These are phyloP conservation scores for Geotrichum candidum DNA, from an alignment of 1,139 yeast genomes.

Conservation along the genomic window DNA sequence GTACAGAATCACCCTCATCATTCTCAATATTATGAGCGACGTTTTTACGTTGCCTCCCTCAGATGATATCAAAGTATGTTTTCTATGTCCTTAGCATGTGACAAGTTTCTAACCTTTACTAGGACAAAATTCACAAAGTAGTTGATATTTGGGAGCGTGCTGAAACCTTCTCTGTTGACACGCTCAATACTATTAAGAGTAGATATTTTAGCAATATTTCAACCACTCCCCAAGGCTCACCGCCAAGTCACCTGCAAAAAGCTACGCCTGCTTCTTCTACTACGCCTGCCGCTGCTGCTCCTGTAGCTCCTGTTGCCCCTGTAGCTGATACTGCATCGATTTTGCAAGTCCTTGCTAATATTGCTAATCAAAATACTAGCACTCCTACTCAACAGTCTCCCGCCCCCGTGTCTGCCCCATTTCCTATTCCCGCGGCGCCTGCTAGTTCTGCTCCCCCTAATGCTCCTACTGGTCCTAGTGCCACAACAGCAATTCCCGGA, in stretches of 20 bases:
- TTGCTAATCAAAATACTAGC: constrained; percentile 34
- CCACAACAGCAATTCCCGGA: constrained; percentile 5
- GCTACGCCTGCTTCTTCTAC: constrained; percentile 32
- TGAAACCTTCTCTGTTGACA: constrained; percentile 59
- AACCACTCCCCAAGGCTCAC: constrained; percentile 47
- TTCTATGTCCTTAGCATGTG: constrained; percentile 34
- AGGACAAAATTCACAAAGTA: constrained; percentile 71
- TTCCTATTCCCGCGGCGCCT: constrained; percentile 22
- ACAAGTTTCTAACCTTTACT: constrained; percentile 25
- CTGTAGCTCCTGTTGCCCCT: constrained; percentile 19
- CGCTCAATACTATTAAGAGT: constrained; percentile 51
- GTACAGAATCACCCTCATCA: constrained; percentile 34
- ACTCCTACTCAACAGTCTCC: constrained; percentile 1
- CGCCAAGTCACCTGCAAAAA: constrained; percentile 25
- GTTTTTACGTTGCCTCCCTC: constrained; percentile 27
- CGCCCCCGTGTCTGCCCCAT: neutral
- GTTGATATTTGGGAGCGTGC: constrained; percentile 92
- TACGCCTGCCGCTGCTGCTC: constrained; percentile 17
- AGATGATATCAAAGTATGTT: constrained; percentile 26
- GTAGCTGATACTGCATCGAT: constrained; percentile 37
- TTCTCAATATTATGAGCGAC: constrained; percentile 33
- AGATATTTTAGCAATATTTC: constrained; percentile 43
- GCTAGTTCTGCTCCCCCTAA: constrained; percentile 24
- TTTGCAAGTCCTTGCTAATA: constrained; percentile 36
- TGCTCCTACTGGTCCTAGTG: constrained; percentile 26